Base-by-base conservation (phyloP, 352 stramenopile species). In the Hyaloperonospora arabidopsidis region DNA sequence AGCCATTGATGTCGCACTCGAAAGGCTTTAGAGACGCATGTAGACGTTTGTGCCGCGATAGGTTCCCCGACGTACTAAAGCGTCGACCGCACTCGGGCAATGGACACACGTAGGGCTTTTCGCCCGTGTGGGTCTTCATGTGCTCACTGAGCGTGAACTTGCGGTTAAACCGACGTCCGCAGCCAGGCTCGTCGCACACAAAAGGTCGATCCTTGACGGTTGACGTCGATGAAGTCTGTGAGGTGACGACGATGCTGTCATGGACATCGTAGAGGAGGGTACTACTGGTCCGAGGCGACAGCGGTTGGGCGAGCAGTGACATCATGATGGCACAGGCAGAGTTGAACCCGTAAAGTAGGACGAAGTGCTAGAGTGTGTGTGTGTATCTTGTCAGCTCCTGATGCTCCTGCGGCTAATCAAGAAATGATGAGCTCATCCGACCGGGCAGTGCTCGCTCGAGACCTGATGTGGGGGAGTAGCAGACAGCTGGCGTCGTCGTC, bases 131-230 rank as follows among this genome's bases (percentile, higher is more conserved):
- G 2, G 68, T 83, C 55, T 83, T 83, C 52, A 63, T 67, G 52
- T 83, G 72, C 52, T 80, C 70, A 39, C 61, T 76, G 28, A 83
- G 69, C 47, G 72, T 79, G 57, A 82, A 82, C 59, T 79, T 79
- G 59, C 72, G 69, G 50, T 70, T 73, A 43, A 76, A 76, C 41
- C 68, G 64, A 5, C 68, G 57, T n/a, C 61, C 68, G 55, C 68
- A 76, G 46, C 58, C 61, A 19, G 65, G 61, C 47, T 71, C 64
- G 17, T 68, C 49, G 57, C 72, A 82, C 52, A 54, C 57, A 53
- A 81, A 81, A 57, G 68, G 68, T 50, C 68, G 57, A 23, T 71
- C 61, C 41, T 63, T 67, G 46, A 46, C 25, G n/a, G 45, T 51
- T 5, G 22, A 45, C 36, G 63, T 41, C 44, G 32, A 50, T n/a